These are phyloP conservation scores for Stemphylium lycopersici DNA, from an alignment of 2,329 filamentous ascomycete genomes.

Conservation along the genomic window DNA sequence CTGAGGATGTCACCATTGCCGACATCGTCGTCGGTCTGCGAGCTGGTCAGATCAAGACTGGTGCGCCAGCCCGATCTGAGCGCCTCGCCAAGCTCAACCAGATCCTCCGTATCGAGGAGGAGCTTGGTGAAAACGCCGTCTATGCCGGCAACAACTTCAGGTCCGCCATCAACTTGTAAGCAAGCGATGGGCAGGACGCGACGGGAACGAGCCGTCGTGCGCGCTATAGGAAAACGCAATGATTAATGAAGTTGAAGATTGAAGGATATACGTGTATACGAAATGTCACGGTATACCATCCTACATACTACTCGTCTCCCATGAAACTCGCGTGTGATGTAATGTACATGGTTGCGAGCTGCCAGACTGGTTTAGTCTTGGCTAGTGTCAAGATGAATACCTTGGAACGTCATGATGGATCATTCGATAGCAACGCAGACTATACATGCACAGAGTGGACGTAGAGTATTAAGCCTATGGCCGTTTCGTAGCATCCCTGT, in stretches of 20 bases:
- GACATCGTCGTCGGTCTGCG: constrained; percentile 98
- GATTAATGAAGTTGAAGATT: constrained; percentile 13
- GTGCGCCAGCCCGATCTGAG: constrained; percentile 83
- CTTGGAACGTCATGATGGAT: too few relatives aligned
- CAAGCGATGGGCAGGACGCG: not conserved
- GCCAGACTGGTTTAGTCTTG: too few relatives aligned
- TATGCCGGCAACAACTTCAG: constrained; percentile 95
- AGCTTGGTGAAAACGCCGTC: constrained; percentile 82
- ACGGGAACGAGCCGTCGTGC: not conserved
- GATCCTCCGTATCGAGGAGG: constrained; percentile 99
- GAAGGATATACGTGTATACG: constrained; percentile 5
- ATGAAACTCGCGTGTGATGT: not conserved
- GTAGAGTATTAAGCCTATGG: too few relatives aligned
- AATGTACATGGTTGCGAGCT: not conserved
- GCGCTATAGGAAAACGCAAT: constrained; percentile 1
- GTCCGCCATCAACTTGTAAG: constrained; percentile 76
- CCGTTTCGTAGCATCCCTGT: too few relatives aligned
- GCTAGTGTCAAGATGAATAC: too few relatives aligned
- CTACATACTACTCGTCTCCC: not conserved
- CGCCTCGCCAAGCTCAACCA: constrained; percentile 99
- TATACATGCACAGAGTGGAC: too few relatives aligned
- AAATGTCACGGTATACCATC: constrained; percentile 8
- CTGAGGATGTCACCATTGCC: constrained; percentile 98
- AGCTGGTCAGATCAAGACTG: constrained; percentile 80
- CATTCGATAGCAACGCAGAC: too few relatives aligned